Evolutionary conservation across 257 asterid species (phyloP).

Genomic region (Jacaranda copaia): DNA sequence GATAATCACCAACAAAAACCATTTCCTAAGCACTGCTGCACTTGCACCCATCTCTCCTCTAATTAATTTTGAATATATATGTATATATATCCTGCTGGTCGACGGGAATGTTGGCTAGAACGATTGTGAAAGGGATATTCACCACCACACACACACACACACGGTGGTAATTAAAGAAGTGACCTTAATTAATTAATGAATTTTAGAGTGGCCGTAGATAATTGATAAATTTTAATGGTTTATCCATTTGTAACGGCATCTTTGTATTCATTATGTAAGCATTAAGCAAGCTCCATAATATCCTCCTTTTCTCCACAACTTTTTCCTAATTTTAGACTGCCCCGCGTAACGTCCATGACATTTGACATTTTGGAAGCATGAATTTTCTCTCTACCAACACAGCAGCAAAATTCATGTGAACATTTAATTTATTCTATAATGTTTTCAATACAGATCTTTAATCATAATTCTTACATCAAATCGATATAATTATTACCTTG

Average conservation of each 20-base stretch:
- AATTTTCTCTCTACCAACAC: neutral
- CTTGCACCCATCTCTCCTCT: neutral
- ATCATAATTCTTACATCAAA: too few relatives aligned
- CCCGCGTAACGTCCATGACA: constrained; percentile 10
- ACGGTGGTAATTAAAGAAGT: too few relatives aligned
- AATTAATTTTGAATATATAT: neutral
- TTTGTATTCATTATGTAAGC: constrained; percentile 10
- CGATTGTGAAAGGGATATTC: too few relatives aligned
- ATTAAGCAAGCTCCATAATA: constrained; percentile 31
- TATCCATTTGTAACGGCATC: constrained; percentile 36
- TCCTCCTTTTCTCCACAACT: constrained; percentile 21
- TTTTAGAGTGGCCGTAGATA: neutral
- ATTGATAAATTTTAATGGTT: neutral
- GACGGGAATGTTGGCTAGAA: too few relatives aligned
- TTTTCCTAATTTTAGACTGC: constrained; percentile 43
- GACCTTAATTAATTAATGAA: too few relatives aligned
- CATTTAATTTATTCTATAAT: neutral
- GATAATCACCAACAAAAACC: constrained; percentile 21
- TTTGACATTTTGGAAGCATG: constrained; percentile 39
- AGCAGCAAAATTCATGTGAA: constrained; percentile 44
- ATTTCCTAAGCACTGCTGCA: neutral
- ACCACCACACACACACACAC: too few relatives aligned
- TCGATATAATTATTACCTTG: too few relatives aligned
- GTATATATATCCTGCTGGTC: too few relatives aligned
- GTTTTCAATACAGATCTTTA: neutral